phyloP scores from a whole-genome alignment of 179 eudicot genomes.

The Beta lomatogona region DNA sequence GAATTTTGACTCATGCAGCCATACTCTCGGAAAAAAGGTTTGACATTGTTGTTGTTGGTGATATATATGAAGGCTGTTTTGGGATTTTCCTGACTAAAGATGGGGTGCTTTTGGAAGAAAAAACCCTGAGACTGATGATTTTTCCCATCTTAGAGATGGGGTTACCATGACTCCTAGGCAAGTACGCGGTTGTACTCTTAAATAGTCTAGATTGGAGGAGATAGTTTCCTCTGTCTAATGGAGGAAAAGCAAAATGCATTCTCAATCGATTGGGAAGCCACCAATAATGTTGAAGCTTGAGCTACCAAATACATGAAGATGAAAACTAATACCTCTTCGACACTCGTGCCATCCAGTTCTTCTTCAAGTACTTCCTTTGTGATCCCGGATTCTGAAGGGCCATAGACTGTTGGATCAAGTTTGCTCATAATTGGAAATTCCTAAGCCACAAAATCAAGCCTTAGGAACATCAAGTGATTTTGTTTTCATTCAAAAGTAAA shows the following conservation, averaged over 20 bases:
- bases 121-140: no score
- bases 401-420: slow-evolving; percentile 74
- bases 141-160: no score
- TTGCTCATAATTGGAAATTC: slow-evolving; percentile 75
- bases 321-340: slow-evolving; percentile 71
- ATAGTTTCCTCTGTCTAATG: no score
- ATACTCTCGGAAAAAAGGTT: no score
- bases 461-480: background rate
- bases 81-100: no score
- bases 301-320: background rate
- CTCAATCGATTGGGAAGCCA: background rate
- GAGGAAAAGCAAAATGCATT: background rate
- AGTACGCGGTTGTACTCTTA: no score
- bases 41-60: no score
- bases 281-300: slow-evolving; percentile 4
- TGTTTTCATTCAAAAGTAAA: background rate
- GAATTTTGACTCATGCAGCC: no score
- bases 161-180: no score
- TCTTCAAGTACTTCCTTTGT: slow-evolving; percentile 64
- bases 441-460: slow-evolving; percentile 35
- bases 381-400: slow-evolving; percentile 74
- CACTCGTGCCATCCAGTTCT: slow-evolving; percentile 70
- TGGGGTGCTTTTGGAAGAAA: no score
- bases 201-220: no score
- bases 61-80: no score